Percentiles rank a stretch among this genome's conserved stretches.
phyloP scores from a whole-genome alignment of 768 basidiomycete species.

The Chalciporus piperatus region DNA sequence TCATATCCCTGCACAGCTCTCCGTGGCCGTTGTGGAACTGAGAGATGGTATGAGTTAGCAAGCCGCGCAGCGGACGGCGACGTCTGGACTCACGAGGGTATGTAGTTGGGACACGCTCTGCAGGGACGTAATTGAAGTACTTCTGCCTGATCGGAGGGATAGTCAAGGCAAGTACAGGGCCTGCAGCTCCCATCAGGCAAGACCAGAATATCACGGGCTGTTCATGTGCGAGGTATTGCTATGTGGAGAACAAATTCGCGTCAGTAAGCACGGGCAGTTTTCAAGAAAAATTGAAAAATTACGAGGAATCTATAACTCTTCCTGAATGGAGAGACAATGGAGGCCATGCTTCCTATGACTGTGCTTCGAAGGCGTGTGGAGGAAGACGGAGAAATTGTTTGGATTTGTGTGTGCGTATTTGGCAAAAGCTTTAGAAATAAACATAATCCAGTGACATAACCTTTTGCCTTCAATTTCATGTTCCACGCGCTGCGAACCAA shows the following conservation, averaged over 20 bases:
- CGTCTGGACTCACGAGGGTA: slow-evolving; percentile 65
- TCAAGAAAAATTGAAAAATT: neutral
- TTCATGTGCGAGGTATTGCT: slow-evolving; percentile 93
- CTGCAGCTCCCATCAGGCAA: slow-evolving; percentile 66
- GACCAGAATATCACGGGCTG: slow-evolving; percentile 90
- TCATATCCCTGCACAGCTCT: slow-evolving; percentile 73
- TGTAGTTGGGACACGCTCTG: slow-evolving; percentile 69
- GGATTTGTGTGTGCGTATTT: slow-evolving; percentile 10
- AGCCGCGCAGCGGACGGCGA: neutral
- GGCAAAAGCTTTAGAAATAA: slow-evolving; percentile 19
- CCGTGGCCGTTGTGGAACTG: slow-evolving; percentile 73
- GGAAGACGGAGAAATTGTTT: slow-evolving; percentile 21
- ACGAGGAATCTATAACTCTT: slow-evolving; percentile 31
- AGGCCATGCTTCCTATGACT: slow-evolving; percentile 22
- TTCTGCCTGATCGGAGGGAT: slow-evolving; percentile 77
- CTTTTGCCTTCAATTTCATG: too few relatives aligned
- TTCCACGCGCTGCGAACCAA: too few relatives aligned
- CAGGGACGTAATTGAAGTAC: slow-evolving; percentile 65
- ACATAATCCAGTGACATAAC: slow-evolving; percentile 12
- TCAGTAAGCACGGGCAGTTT: neutral
- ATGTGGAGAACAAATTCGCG: neutral
- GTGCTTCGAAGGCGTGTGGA: neutral
- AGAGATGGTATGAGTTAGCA: slow-evolving; percentile 1
- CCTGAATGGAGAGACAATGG: slow-evolving; percentile 29
- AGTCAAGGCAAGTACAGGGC: slow-evolving; percentile 68